phyloP scores from a whole-genome alignment of 169 alveolate species.

The Cyclospora cayetanensis region DNA sequence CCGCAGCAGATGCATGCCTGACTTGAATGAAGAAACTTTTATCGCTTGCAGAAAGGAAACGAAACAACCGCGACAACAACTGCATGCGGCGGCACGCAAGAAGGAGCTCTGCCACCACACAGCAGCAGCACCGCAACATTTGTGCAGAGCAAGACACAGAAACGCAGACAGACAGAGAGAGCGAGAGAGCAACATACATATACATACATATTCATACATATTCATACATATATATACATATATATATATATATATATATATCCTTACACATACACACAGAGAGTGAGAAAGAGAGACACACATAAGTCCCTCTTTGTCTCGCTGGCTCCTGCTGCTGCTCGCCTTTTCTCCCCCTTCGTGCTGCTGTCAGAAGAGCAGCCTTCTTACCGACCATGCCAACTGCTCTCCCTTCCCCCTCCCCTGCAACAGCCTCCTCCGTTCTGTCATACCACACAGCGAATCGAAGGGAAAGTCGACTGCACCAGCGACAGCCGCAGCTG shows the following conservation, averaged over 20 bases:
- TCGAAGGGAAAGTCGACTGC: neutral
- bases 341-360: too few species aligned
- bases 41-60: neutral
- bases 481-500: constrained; percentile 37
- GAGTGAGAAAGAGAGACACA: too few species aligned
- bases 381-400: neutral
- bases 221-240: neutral
- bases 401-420: neutral
- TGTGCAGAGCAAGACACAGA: neutral
- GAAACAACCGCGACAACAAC: neutral
- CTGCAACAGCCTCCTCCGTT: neutral
- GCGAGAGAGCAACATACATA: neutral
- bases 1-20: neutral
- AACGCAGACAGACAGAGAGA: neutral
- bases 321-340: too few species aligned
- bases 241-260: neutral
- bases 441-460: neutral
- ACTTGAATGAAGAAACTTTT: neutral
- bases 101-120: neutral
- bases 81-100: neutral
- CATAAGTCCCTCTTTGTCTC: too few species aligned
- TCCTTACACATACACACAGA: neutral
- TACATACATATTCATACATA: neutral
- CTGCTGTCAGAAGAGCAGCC: too few species aligned
- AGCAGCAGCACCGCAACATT: neutral